Conservation (phyloP, 1,284 basidiomycete genomes). For the Taiwanofungus camphoratus region DNA sequence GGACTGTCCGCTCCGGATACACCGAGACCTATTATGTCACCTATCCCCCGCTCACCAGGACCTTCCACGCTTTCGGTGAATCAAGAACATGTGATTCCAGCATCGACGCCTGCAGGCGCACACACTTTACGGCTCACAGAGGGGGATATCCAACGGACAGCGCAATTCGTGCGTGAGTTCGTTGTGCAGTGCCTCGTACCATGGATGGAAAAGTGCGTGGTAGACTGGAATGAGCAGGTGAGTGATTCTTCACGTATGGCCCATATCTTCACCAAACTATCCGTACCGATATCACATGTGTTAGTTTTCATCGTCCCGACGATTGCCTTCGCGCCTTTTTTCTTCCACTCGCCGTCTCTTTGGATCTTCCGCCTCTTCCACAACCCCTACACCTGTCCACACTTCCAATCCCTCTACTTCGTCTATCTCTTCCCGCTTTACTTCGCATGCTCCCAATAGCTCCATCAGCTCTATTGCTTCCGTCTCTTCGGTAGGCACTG, state of each 20-base stretch:
- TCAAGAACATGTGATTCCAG: slow-evolving; percentile 7
- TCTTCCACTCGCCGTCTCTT: slow-evolving; percentile 91
- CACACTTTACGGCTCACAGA: slow-evolving; percentile 44
- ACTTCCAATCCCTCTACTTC: slow-evolving; percentile 30
- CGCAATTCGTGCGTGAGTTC: slow-evolving; percentile 85
- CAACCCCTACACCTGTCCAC: slow-evolving; percentile 35
- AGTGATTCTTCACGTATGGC: slow-evolving; percentile 17
- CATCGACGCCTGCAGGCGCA: slow-evolving; percentile 10
- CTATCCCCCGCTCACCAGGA: slow-evolving; percentile 17
- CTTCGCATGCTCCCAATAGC: slow-evolving; percentile 31
- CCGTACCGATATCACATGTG: slow-evolving; percentile 2
- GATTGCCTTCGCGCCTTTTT: slow-evolving; percentile 76
- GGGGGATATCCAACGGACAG: slow-evolving; percentile 76
- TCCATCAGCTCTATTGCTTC: slow-evolving; percentile 32
- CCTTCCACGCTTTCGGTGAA: slow-evolving; percentile 14
- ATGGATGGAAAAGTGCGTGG: slow-evolving; percentile 92
- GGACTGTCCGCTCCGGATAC: slow-evolving; percentile 10
- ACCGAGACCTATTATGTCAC: slow-evolving; percentile 16
- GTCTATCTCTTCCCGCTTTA: slow-evolving; percentile 41
- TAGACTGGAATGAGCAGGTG: slow-evolving; percentile 92
- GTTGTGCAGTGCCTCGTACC: slow-evolving; percentile 88
- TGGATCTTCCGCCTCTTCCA: slow-evolving; percentile 48
- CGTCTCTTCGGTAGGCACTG: slow-evolving; percentile 27
- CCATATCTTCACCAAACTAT: not conserved
- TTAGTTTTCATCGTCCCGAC: slow-evolving; percentile 77